Evolutionary conservation across 768 basidiomycete genomes (phyloP).

Genomic region (Postia placenta): DNA sequence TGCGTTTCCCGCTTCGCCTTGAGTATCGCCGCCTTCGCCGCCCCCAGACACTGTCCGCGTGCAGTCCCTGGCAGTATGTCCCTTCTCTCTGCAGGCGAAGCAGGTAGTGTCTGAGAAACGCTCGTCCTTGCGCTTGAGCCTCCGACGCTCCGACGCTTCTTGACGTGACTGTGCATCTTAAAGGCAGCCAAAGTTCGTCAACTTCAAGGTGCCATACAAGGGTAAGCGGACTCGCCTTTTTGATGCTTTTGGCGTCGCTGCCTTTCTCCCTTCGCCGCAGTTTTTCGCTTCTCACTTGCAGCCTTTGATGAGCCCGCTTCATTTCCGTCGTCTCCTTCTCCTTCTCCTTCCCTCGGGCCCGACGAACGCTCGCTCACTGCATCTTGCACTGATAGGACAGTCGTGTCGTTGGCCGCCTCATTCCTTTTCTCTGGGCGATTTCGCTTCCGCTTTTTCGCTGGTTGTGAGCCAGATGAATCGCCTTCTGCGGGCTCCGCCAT

Average conservation of each 20-base stretch:
- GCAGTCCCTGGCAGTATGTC: constrained; percentile 82
- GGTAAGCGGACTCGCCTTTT: too few species aligned
- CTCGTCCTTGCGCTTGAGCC: constrained; percentile 57
- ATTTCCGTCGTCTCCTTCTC: constrained; percentile 8
- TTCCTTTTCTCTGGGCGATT: not conserved
- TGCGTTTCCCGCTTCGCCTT: constrained; percentile 14
- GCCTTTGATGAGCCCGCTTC: too few species aligned
- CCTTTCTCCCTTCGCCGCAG: constrained; percentile 8
- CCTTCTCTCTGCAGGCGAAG: constrained; percentile 80
- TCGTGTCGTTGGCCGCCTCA: not conserved
- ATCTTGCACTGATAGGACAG: constrained; percentile 35
- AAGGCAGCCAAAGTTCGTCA: constrained; percentile 15
- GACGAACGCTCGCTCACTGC: not conserved
- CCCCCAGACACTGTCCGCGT: constrained; percentile 37
- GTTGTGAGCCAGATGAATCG: constrained; percentile 14
- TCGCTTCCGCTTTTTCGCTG: constrained; percentile 48
- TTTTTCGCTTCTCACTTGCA: too few species aligned
- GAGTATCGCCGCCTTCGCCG: constrained; percentile 18
- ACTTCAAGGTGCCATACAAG: constrained; percentile 4
- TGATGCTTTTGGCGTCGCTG: constrained; percentile 17
- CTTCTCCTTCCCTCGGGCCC: not conserved
- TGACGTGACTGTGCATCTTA: constrained; percentile 22
- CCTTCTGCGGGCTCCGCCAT: constrained; percentile 3
- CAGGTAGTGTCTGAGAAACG: constrained; percentile 59
- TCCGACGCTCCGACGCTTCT: constrained; percentile 48